phyloP scores from a whole-genome alignment of 176 grass and related monocot species.

The Aegilops speltoides region DNA sequence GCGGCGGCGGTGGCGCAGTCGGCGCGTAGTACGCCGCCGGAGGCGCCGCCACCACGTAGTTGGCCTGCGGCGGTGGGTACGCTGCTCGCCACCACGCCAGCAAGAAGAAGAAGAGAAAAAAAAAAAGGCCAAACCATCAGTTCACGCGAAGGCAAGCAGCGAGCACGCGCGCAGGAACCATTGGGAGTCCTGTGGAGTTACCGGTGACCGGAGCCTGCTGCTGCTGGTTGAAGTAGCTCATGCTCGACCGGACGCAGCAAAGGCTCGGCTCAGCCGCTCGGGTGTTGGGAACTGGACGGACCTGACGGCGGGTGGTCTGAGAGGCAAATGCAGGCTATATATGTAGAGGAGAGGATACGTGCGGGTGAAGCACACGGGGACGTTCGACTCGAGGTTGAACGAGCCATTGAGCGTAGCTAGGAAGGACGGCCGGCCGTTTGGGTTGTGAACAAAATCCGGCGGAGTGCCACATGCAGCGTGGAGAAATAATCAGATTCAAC shows the following conservation, averaged over 20 bases:
- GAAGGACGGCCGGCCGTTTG: background rate
- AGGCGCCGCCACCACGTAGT: constrained; percentile 20
- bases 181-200: background rate
- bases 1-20: constrained; percentile 26
- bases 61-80: constrained; percentile 31
- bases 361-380: background rate
- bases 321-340: background rate
- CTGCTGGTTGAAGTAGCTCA: constrained; percentile 48
- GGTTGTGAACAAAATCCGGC: constrained; percentile 11
- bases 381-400: background rate
- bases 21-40: constrained; percentile 6
- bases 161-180: background rate
- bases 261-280: background rate
- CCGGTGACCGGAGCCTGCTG: constrained; percentile 38
- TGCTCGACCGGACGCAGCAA: background rate
- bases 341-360: background rate
- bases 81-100: constrained; percentile 25
- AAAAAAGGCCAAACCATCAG: background rate
- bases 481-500: background rate
- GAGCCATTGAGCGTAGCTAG: background rate
- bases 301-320: background rate
- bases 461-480: constrained; percentile 22
- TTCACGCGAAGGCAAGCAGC: background rate
- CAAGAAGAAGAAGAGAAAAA: background rate
- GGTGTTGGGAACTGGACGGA: background rate